phyloP scores from a whole-genome alignment of 1,284 basidiomycete genomes.

The Rhodotorula sp. region DNA sequence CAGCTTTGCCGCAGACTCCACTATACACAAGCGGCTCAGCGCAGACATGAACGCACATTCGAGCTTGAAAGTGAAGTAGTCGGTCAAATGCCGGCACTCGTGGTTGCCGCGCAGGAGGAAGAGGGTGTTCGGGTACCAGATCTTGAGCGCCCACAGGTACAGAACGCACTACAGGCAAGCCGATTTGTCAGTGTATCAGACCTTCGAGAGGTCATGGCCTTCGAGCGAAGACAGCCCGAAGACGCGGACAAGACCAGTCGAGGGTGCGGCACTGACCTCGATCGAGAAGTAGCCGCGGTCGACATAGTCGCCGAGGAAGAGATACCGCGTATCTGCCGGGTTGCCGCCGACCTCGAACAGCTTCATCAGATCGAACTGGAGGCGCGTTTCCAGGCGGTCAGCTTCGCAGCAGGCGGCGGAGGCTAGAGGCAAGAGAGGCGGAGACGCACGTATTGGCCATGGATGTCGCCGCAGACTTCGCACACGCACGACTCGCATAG shows the following conservation, averaged over 20 bases:
- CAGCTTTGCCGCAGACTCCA: not conserved
- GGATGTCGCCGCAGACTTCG: slow-evolving; percentile 89
- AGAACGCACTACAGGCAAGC: slow-evolving; percentile 70
- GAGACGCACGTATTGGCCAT: slow-evolving; percentile 86
- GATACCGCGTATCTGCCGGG: slow-evolving; percentile 84
- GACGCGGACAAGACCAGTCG: not conserved
- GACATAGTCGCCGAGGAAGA: slow-evolving; percentile 98
- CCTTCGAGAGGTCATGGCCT: not conserved
- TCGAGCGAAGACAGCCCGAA: not conserved
- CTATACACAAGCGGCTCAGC: not conserved
- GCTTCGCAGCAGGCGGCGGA: not conserved
- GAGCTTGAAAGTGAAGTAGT: slow-evolving; percentile 96
- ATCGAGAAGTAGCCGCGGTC: slow-evolving; percentile 95
- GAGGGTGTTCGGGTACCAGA: slow-evolving; percentile 88
- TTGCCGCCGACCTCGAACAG: slow-evolving; percentile 94
- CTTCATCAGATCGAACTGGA: slow-evolving; percentile 94
- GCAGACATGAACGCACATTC: slow-evolving; percentile 66
- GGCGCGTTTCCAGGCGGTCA: not conserved
- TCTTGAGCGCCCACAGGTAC: slow-evolving; percentile 88
- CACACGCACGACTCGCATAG: not conserved
- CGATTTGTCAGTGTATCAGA: slow-evolving; percentile 29
- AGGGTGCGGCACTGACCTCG: slow-evolving; percentile 60
- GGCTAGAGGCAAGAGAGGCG: not conserved
- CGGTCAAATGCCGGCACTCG: slow-evolving; percentile 93
- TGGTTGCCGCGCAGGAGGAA: slow-evolving; percentile 94